phyloP scores from a whole-genome alignment of 1,284 basidiomycete genomes.

The Ganoderma sinense region DNA sequence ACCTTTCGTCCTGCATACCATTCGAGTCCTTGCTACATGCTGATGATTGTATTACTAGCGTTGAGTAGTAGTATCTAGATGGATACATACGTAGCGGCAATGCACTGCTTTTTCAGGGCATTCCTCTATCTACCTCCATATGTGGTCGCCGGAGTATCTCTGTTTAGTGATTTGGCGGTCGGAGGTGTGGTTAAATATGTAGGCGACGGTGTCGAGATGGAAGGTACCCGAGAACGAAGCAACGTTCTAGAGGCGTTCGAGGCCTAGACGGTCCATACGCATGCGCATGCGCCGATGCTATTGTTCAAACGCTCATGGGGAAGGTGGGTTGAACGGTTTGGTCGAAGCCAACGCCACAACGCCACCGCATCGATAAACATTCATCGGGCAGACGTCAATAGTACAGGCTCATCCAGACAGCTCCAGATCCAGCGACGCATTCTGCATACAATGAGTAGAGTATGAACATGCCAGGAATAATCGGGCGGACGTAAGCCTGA shows the following conservation, averaged over 20 bases:
- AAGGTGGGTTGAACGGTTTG: not conserved
- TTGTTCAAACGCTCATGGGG: not conserved
- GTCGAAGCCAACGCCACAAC: not conserved
- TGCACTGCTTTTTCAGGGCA: too few species aligned
- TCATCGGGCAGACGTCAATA: not conserved
- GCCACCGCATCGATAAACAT: not conserved
- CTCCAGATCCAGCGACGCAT: not conserved
- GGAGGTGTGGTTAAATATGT: too few species aligned
- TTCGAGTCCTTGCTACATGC: not conserved
- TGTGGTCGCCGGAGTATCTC: too few species aligned
- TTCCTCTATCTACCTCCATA: too few species aligned
- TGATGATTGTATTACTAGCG: conserved; percentile 1
- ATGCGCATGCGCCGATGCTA: too few species aligned
- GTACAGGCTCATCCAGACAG: not conserved
- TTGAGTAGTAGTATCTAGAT: not conserved
- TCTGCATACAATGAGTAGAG: too few species aligned
- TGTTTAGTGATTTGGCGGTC: not conserved
- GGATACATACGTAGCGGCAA: not conserved
- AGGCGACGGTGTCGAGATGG: too few species aligned
- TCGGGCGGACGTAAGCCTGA: not conserved
- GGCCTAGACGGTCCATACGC: not conserved
- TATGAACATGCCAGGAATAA: too few species aligned
- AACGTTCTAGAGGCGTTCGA: not conserved
- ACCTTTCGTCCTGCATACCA: not conserved
- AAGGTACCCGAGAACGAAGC: too few species aligned